Conservation (phyloP, 73 alveolate genomes). For the Durusdinium trenchii region DNA sequence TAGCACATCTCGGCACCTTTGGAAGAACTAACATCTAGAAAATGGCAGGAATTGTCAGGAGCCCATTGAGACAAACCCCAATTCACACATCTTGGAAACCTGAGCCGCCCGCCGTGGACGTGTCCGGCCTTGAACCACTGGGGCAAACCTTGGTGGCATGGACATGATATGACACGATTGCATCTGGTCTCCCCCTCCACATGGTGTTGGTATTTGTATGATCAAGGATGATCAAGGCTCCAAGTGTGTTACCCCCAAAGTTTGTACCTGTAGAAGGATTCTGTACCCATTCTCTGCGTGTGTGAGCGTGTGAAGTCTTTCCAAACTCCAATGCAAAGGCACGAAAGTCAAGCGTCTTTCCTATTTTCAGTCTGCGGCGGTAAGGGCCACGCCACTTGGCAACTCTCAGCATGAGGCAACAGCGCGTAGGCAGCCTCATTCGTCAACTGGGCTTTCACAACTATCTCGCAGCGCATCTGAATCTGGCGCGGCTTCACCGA, state of each 20-base stretch:
- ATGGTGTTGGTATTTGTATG: neutral
- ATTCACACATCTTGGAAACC: no score
- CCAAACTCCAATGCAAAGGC: neutral
- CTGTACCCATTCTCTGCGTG: neutral
- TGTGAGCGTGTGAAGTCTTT: neutral
- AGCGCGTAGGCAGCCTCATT: neutral
- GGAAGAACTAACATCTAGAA: neutral
- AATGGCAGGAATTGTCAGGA: no score
- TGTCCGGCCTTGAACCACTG: slow-evolving; percentile 15
- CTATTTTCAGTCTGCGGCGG: neutral
- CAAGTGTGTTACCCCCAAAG: neutral
- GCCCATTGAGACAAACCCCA: no score
- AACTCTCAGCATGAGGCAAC: neutral
- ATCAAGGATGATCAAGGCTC: neutral
- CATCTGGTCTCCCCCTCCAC: neutral
- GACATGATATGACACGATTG: no score
- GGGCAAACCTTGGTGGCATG: slow-evolving; percentile 41
- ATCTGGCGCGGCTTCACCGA: neutral
- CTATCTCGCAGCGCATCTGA: neutral
- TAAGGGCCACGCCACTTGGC: neutral
- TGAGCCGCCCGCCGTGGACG: no score
- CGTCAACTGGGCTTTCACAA: neutral
- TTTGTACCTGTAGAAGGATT: neutral
- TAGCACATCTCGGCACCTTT: neutral
- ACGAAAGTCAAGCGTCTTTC: neutral